These are phyloP conservation scores for Proliferodiscus dingleyae DNA, from an alignment of 2,329 filamentous ascomycete genomes.

Conservation along the genomic window DNA sequence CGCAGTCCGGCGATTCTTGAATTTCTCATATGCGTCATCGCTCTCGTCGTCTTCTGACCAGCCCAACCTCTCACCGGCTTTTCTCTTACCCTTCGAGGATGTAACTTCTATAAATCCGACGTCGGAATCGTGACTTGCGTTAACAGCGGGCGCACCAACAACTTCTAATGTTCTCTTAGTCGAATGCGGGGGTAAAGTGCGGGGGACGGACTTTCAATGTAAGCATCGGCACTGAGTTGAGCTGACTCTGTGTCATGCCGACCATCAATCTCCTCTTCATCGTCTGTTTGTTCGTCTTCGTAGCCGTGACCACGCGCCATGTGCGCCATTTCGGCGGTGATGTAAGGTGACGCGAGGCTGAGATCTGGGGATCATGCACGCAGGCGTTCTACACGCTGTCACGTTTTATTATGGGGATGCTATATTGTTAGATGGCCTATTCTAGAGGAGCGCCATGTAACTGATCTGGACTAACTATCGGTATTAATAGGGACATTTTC, in stretches of 20 bases:
- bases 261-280: constrained; percentile 5
- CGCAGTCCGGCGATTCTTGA: constrained; percentile 53
- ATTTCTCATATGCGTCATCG: constrained; percentile 56
- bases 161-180: constrained; percentile 20
- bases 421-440: too few species aligned
- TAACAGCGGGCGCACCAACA: constrained; percentile 11
- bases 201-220: constrained; percentile 23
- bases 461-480: too few species aligned
- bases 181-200: neutral
- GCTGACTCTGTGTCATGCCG: constrained; percentile 2
- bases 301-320: constrained; percentile 11
- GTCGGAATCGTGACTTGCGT: constrained; percentile 20
- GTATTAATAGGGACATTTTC: too few species aligned
- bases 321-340: constrained; percentile 13
- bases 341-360: neutral
- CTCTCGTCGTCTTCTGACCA: constrained; percentile 56
- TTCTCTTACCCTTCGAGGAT: constrained; percentile 20
- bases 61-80: constrained; percentile 36
- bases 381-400: too few species aligned
- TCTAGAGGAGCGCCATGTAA: too few species aligned
- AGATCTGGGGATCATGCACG: too few species aligned
- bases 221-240: constrained; percentile 19
- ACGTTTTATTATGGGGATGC: too few species aligned
- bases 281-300: constrained; percentile 10
- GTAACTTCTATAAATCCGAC: constrained; percentile 14